Percentiles rank a stretch among this genome's conserved stretches.
Evolutionary conservation across 257 asterid species (phyloP).

Genomic region (Oldenlandia corymbosa): DNA sequence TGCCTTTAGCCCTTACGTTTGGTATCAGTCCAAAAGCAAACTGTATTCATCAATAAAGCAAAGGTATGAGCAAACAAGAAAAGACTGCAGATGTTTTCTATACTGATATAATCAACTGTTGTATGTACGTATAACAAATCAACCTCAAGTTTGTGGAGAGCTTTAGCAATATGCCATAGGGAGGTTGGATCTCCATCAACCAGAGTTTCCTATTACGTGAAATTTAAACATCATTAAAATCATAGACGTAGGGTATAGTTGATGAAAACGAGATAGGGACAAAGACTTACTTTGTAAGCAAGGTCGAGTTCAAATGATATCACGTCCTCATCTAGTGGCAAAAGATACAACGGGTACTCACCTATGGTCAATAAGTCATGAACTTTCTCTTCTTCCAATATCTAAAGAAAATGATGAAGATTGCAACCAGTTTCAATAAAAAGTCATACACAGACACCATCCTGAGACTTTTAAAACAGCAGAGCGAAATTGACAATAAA

Average conservation of each 20-base stretch:
- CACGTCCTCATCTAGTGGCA: constrained; percentile 91
- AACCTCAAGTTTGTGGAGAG: constrained; percentile 92
- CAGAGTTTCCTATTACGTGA: constrained; percentile 55
- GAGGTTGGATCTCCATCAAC: constrained; percentile 88
- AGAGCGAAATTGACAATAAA: background rate
- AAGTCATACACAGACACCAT: background rate
- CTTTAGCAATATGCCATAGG: constrained; percentile 95
- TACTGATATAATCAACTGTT: background rate
- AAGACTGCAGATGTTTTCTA: background rate
- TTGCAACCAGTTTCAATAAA: background rate
- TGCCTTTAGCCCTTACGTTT: constrained; percentile 95
- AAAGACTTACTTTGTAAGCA: constrained; percentile 65
- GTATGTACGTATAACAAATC: constrained; percentile 5
- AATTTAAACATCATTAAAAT: constrained; percentile 26
- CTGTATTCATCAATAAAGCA: constrained; percentile 39
- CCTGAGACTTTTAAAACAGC: background rate
- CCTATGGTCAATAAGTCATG: constrained; percentile 72
- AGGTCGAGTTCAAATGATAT: constrained; percentile 90
- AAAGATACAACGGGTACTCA: constrained; percentile 74
- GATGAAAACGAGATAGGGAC: constrained; percentile 11
- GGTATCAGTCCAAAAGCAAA: constrained; percentile 86
- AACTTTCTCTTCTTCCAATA: constrained; percentile 91
- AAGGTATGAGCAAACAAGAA: constrained; percentile 13
- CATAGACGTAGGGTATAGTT: constrained; percentile 5
- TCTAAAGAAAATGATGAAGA: constrained; percentile 30